Evolutionary conservation across 2,329 filamentous ascomycete genomes (phyloP), one percentile per base, ranked within the genome.

Genomic region (Sporothrix sp.): DNA sequence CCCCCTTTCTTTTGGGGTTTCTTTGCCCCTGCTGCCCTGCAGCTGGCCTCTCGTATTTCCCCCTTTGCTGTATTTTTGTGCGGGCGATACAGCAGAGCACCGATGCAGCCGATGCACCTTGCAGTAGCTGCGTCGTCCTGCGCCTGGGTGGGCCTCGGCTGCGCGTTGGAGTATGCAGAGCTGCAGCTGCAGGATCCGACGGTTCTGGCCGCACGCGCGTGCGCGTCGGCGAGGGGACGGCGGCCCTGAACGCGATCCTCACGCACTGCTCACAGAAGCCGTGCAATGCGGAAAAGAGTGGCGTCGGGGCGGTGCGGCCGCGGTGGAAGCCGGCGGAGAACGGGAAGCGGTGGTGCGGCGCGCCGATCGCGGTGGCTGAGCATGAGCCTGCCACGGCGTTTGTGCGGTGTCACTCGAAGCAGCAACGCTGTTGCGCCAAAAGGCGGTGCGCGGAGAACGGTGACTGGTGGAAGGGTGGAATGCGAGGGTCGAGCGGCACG

Each of bases 101-200:
- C 47, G 27, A 49, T 49, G 47, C 47, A 49, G 37, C 38, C 38
- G 38, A 50, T 50, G 48, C 48, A 36, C 48, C 48, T 35, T 50
- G 48, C 38, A 43, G 48, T 43, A 50, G 48, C 44, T 48, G 45
- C 35, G 35, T 36, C 45, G 33, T 39, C 45, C 33, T 48, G 35
- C 25, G 45, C 32, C 10, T 30, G 35, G 37, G 46, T 49, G 46
- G 46, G 46, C 46, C 46, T 49, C 37, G 46, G 37, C 46, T 42
- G 36, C 18, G 13, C 20, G 27, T 13, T 50, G n/a, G 25, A 10
- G 21, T 23, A 38, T 35, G 16, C 16, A 38, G 6, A 48, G n/a
- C 32, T 37, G 33, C 21, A 48, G 35, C 35, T 30, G 27, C 45
- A 39, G 32, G 25, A 7, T 47, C 23, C 6, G 10, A 28, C 35